Evolutionary conservation across 192 early-diverging fungal genomes (phyloP), one percentile per base, ranked within the genome.

Genomic region (Helicostylum pulchrum): DNA sequence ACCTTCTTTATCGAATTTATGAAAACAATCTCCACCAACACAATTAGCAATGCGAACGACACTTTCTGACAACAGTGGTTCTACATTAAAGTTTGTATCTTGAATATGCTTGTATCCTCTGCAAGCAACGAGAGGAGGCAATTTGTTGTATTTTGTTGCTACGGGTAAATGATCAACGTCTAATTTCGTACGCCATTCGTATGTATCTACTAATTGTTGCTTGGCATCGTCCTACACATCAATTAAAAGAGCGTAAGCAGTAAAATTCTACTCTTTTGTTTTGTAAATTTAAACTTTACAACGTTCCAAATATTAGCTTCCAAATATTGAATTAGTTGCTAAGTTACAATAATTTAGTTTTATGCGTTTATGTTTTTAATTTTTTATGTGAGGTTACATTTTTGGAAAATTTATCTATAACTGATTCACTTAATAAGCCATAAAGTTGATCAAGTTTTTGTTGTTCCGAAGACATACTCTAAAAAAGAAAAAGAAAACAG

Each of bases 1-100:
- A n/a, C 94, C 95, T 14, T 85, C 77, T 73, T 91, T 93, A 85
- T 97, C 95, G 68, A 81, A 84, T 61, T 94, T 94, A 80, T 97
- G 95, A 64, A 85, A 82, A 77, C 82, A 80, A 60, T 82, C 81
- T 54, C 88, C 88, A 15, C 88, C 88, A 65, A 88, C 81, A 52
- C 78, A 83, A 53, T 66, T 78, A 58, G 75, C 74, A 36, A 88
- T 74, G 49, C 80, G 77, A 45, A 86, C 71, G 46, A 84, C 77
- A 50, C 75, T 73, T 12, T 86, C 85, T 11, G 82, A 80, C 11
- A 87, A 74, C 46, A 69, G 75, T 2, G 76, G 71, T 23, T 73
- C 73, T 0, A 78, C 70, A 31, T 79, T 79, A n/a, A 87, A 72
- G 67, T 89, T 87, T 19, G 75, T 73, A 54, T 89, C 88, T 20